Conservation (phyloP, 2,329 filamentous ascomycete genomes). For the Fusarium solani-melongenae region DNA sequence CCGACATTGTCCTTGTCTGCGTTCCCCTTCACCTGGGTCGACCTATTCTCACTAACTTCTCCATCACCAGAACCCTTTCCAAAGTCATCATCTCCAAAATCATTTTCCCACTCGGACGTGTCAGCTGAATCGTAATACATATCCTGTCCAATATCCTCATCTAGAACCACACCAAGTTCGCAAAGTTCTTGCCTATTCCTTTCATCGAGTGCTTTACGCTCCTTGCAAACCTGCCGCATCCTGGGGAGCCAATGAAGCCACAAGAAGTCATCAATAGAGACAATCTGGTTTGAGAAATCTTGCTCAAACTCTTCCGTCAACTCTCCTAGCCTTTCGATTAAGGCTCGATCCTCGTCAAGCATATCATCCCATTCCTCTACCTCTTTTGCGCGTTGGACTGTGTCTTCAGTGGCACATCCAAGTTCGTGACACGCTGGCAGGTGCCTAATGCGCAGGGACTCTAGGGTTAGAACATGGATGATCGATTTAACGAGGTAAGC, state of each 20-base stretch:
- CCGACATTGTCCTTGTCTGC: background rate
- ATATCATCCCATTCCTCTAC: background rate
- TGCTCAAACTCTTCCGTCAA: background rate
- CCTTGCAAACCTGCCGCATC: background rate
- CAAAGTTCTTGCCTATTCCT: background rate
- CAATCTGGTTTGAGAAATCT: rapidly evolving
- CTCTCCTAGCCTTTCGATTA: background rate
- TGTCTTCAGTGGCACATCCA: too few species aligned
- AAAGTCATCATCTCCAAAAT: background rate
- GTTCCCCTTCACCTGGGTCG: background rate
- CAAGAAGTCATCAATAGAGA: background rate
- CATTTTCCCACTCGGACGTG: background rate
- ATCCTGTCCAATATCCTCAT: background rate
- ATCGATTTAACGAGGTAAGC: background rate
- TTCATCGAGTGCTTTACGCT: rapidly evolving
- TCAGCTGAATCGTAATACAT: background rate
- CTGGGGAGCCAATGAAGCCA: background rate
- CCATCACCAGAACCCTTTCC: background rate
- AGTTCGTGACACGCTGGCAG: background rate
- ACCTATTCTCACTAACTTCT: background rate
- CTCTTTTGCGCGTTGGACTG: too few species aligned
- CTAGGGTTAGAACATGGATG: background rate
- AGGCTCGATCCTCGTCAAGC: rapidly evolving
- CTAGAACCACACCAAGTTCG: background rate
- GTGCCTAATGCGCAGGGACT: background rate